Base-by-base conservation (phyloP, 768 basidiomycete genomes). In the Gymnopilus dilepis region DNA sequence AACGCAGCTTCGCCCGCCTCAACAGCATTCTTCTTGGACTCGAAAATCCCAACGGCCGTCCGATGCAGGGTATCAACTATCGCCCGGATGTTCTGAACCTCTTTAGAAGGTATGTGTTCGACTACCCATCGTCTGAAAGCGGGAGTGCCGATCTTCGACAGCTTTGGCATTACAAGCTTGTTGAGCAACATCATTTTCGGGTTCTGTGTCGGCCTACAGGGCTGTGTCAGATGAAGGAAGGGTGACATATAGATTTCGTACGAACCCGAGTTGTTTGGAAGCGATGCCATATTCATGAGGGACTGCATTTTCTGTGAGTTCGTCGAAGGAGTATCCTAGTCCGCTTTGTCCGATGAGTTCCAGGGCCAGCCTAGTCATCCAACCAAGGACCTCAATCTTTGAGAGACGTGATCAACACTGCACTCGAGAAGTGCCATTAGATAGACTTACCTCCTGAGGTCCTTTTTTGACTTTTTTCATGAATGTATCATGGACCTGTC, bases 291-390 rank as follows among this genome's bases (percentile, higher is more conserved):
- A 82, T 55, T 70, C 77, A 66, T 73, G 75, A 0, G 65, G 64
- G 11, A 60, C 61, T 11, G 64, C 59, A 24, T 76, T 73, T 37
- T 76, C 73, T n/a, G 65, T 70, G 12, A 84, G 73, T 0, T 74
- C 59, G 62, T 81, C 80, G 43, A 82, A 80, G 11, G 76, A 77
- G 52, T 73, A 73, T 3, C 80, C 80, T 21, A 86, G 71, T 5
- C 83, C 82, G 34, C 77, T 79, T 70, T 81, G 81, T 9, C 81
- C 82, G 54, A 86, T 78, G 41, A 84, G 72, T 60, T 85, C 82
- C n/a, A 84, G 72, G 13, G 84, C 80, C 15, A 77, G 73, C 7
- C 83, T 74, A 12, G 78, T 69, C 69, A 76, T 74, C 78, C 79
- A 81, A 22, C 68, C 61, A 9, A 70, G 56, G 15, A 79, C 43